Evolutionary conservation across 2,329 filamentous ascomycete genomes (phyloP).

Genomic region (Arthroderma sp.): DNA sequence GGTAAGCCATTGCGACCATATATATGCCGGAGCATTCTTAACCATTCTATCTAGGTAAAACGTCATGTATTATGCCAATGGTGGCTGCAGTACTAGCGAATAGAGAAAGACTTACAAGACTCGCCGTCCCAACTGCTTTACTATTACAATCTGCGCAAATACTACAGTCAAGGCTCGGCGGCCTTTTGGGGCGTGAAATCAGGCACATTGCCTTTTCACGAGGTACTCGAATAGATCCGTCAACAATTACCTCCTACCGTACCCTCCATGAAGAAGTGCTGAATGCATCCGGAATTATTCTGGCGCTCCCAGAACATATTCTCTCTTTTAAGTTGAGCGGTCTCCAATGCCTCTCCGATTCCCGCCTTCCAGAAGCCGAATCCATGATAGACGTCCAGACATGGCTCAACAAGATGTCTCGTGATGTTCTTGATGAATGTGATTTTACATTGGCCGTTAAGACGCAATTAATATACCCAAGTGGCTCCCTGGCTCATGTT

Average conservation of each 20-base stretch:
- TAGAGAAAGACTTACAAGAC: slow-evolving; percentile 35
- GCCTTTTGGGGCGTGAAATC: slow-evolving; percentile 41
- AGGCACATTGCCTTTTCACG: slow-evolving; percentile 48
- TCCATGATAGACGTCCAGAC: slow-evolving; percentile 40
- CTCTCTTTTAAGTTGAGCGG: slow-evolving; percentile 53
- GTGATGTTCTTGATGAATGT: slow-evolving; percentile 51
- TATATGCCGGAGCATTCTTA: too few relatives aligned
- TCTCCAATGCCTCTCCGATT: slow-evolving; percentile 42
- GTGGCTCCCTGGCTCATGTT: slow-evolving; percentile 35
- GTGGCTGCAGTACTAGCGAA: slow-evolving; percentile 44
- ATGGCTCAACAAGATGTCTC: slow-evolving; percentile 36
- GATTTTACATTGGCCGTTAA: slow-evolving; percentile 41
- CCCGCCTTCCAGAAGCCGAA: slow-evolving; percentile 27
- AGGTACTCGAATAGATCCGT: slow-evolving; percentile 4
- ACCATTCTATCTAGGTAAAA: slow-evolving; percentile 31
- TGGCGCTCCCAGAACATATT: slow-evolving; percentile 50
- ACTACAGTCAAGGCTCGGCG: slow-evolving; percentile 41
- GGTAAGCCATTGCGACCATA: slow-evolving; percentile 22
- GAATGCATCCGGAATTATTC: slow-evolving; percentile 38
- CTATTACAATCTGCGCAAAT: slow-evolving; percentile 47
- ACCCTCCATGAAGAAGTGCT: slow-evolving; percentile 15
- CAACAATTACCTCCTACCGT: slow-evolving; percentile 14
- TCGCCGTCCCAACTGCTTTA: slow-evolving; percentile 50
- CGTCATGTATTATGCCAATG: slow-evolving; percentile 56
- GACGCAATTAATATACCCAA: slow-evolving; percentile 46